A percentile compares a stretch with the other conserved stretches of the same genome.
Conservation (phyloP, 2,329 filamentous ascomycete species). For the Aureobasidium subglaciale region DNA sequence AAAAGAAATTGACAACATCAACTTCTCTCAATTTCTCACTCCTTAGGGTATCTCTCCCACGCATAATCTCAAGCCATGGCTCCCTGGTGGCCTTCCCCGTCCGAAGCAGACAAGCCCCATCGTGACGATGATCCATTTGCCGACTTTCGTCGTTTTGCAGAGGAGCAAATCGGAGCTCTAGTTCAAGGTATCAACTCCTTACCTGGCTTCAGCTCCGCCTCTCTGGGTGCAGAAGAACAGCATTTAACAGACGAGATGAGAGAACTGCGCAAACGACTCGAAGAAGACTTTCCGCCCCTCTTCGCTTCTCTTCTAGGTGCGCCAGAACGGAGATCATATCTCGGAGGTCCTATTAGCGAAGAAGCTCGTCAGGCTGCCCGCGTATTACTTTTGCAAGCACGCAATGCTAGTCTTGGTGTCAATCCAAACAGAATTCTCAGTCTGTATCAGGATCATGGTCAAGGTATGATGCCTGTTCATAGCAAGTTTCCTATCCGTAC, state of each 20-base stretch:
- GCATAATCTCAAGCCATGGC: not conserved
- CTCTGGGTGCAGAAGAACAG: conserved; percentile 12
- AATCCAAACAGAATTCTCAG: conserved; percentile 21
- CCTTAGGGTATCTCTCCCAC: no score
- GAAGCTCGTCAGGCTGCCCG: conserved; percentile 19
- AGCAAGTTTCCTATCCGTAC: conserved; percentile 18
- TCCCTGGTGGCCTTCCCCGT: conserved; percentile 1
- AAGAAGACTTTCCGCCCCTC: conserved; percentile 22
- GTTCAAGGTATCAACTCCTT: conserved; percentile 39
- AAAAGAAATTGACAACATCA: not conserved
- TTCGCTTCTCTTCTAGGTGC: conserved; percentile 20
- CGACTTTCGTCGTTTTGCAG: conserved; percentile 54
- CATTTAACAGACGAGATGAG: conserved; percentile 22
- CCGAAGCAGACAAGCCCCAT: conserved; percentile 16
- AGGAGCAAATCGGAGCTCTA: conserved; percentile 50
- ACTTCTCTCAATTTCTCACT: not conserved
- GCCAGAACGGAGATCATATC: conserved; percentile 12
- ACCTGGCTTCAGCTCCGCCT: conserved; percentile 32
- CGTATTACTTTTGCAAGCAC: conserved; percentile 22
- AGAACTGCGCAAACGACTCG: conserved; percentile 19
- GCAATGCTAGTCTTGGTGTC: conserved; percentile 22
- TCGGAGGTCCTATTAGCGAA: conserved; percentile 15
- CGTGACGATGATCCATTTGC: conserved; percentile 48
- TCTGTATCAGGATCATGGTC: conserved; percentile 23
- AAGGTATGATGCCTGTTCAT: conserved; percentile 11